Percentiles rank a stretch among this genome's conserved stretches.
Conservation (phyloP, 495 filamentous ascomycete species). For the Schizothecium vesticola region DNA sequence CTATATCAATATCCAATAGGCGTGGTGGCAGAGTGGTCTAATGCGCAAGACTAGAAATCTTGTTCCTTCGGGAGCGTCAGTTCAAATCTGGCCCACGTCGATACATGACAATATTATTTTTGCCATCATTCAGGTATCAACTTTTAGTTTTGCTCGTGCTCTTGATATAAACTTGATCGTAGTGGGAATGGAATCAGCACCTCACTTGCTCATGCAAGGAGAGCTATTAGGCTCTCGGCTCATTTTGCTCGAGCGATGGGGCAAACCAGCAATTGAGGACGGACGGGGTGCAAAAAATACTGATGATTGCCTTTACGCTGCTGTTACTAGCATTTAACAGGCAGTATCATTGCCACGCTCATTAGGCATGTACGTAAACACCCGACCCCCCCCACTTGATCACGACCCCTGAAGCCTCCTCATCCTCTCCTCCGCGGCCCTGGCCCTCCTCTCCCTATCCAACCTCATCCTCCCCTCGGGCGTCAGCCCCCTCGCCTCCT, state of each 20-base stretch:
- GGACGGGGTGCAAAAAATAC: neutral
- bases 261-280: neutral
- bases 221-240: neutral
- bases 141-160: neutral
- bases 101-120: neutral
- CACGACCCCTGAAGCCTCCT: conserved; percentile 50
- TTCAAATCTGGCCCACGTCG: conserved; percentile 8
- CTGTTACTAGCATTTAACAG: neutral
- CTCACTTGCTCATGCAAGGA: neutral
- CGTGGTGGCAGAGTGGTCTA: conserved; percentile 8
- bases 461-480: conserved; percentile 74
- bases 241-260: neutral
- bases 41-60: conserved; percentile 9
- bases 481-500: conserved; percentile 78
- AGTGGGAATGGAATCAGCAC: neutral
- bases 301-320: neutral
- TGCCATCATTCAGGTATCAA: too few species aligned
- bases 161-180: neutral
- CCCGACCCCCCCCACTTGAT: neutral
- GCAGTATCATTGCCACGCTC: neutral
- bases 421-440: conserved; percentile 84
- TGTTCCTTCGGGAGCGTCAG: conserved; percentile 8
- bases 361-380: neutral
- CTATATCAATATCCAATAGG: neutral
- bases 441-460: conserved; percentile 74